These are phyloP conservation scores for Astrothelium subdiscretum DNA, from an alignment of 495 filamentous ascomycete genomes.

Conservation along the genomic window DNA sequence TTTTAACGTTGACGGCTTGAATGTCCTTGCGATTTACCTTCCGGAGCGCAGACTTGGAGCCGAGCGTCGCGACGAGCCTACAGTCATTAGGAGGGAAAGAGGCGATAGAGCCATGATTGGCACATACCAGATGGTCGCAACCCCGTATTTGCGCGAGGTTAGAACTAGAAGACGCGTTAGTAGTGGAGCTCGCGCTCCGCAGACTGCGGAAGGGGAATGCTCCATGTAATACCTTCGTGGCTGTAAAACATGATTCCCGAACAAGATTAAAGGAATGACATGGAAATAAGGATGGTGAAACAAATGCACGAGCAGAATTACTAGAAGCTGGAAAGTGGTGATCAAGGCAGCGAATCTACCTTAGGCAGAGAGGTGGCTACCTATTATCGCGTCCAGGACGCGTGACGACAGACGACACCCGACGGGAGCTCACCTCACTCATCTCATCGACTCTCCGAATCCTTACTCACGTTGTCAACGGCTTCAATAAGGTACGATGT, in stretches of 20 bases:
- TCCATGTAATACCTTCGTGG: constrained; percentile 63
- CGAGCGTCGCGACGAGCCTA: constrained; percentile 88
- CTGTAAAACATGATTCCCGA: constrained; percentile 69
- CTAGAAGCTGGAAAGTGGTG: not conserved
- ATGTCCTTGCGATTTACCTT: constrained; percentile 82
- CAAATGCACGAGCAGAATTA: no score
- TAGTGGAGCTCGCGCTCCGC: constrained; percentile 4
- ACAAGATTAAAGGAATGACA: constrained; percentile 7
- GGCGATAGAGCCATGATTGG: not conserved
- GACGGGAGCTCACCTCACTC: not conserved
- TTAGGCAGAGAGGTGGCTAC: constrained; percentile 6
- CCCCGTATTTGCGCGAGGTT: constrained; percentile 75
- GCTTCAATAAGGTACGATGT: no score
- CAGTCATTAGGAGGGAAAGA: not conserved
- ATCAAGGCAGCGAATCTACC: not conserved
- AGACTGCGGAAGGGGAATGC: not conserved
- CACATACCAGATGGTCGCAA: constrained; percentile 84
- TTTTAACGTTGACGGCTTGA: constrained; percentile 71
- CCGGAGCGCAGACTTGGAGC: constrained; percentile 57
- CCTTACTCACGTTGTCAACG: no score
- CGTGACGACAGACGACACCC: not conserved
- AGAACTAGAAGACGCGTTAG: constrained; percentile 50
- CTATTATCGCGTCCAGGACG: not conserved
- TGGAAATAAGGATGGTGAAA: not conserved
- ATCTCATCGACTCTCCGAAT: no score